phyloP scores from a whole-genome alignment of 2,329 filamentous ascomycete species.

The Talaromyces sp. region DNA sequence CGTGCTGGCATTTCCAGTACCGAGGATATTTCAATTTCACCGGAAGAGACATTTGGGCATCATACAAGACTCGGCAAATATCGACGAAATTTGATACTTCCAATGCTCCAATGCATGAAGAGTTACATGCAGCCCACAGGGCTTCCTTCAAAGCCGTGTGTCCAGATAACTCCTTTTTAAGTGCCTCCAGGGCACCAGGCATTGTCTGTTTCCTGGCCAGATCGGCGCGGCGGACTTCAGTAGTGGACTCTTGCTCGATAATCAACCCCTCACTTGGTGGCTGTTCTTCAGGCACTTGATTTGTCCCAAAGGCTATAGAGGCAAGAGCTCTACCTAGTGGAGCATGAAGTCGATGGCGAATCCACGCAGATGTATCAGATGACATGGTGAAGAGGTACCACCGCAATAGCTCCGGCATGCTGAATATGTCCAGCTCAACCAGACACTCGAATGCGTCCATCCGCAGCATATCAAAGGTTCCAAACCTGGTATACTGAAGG shows the following conservation, averaged over 20 bases:
- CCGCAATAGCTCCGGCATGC: constrained; percentile 47
- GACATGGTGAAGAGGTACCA: constrained; percentile 56
- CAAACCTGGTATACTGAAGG: constrained; percentile 56
- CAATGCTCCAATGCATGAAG: constrained; percentile 45
- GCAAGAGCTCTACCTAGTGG: constrained; percentile 55
- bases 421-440: constrained; percentile 52
- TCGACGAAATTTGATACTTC: constrained; percentile 56
- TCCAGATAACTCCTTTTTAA: constrained; percentile 50
- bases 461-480: constrained; percentile 58
- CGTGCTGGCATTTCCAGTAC: constrained; percentile 52
- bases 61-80: constrained; percentile 54
- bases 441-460: constrained; percentile 57
- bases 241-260: constrained; percentile 53
- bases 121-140: constrained; percentile 54
- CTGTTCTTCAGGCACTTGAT: constrained; percentile 27
- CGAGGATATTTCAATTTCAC: constrained; percentile 52
- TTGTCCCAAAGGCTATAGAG: constrained; percentile 55
- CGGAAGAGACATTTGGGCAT: constrained; percentile 45
- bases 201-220: constrained; percentile 53
- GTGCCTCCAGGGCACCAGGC: constrained; percentile 54
- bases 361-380: constrained; percentile 54
- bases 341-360: constrained; percentile 50
- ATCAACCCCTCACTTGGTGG: constrained; percentile 44
- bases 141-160: constrained; percentile 49
- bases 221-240: constrained; percentile 49